phyloP scores from a whole-genome alignment of 1,284 basidiomycete species.

The Cutaneotrichosporon sp. region DNA sequence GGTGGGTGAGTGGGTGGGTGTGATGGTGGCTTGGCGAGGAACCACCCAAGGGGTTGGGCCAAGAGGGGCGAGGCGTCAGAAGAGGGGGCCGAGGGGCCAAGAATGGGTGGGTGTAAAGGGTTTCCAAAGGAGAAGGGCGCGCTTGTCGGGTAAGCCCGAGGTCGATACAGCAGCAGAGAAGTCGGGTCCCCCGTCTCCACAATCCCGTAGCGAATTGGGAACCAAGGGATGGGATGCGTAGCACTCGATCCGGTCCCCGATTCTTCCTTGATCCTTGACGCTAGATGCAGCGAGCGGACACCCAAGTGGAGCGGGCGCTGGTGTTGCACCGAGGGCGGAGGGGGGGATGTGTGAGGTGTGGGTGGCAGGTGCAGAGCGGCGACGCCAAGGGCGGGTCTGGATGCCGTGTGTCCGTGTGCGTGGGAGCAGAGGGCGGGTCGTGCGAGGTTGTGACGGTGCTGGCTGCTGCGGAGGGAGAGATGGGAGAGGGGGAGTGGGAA shows the following conservation, averaged over 20 bases:
- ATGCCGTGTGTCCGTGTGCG: neutral
- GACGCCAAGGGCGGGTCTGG: neutral
- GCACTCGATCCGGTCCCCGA: neutral
- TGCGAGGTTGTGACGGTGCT: neutral
- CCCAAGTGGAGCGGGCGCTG: too few species aligned
- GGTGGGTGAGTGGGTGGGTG: too few species aligned
- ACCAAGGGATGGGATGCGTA: neutral
- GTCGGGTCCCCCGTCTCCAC: neutral
- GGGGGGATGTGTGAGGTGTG: neutral
- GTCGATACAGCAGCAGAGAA: neutral
- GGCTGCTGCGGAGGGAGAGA: neutral
- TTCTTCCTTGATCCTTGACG: too few species aligned
- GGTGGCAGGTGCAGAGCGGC: neutral
- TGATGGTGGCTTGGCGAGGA: conserved; percentile 5
- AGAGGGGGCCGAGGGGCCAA: too few species aligned
- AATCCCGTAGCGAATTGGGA: neutral
- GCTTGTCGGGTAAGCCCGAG: conserved; percentile 2
- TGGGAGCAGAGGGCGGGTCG: neutral
- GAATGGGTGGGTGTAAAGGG: too few species aligned
- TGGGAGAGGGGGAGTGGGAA: too few species aligned
- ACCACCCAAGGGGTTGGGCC: neutral
- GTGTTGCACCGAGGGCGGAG: neutral
- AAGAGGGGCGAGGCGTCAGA: too few species aligned
- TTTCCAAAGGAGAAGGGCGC: neutral
- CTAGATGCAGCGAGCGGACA: too few species aligned